A percentile compares a stretch with the other conserved stretches of the same genome.
Conservation (phyloP, 768 basidiomycete species). For the Rhizopogon vinicolor region DNA sequence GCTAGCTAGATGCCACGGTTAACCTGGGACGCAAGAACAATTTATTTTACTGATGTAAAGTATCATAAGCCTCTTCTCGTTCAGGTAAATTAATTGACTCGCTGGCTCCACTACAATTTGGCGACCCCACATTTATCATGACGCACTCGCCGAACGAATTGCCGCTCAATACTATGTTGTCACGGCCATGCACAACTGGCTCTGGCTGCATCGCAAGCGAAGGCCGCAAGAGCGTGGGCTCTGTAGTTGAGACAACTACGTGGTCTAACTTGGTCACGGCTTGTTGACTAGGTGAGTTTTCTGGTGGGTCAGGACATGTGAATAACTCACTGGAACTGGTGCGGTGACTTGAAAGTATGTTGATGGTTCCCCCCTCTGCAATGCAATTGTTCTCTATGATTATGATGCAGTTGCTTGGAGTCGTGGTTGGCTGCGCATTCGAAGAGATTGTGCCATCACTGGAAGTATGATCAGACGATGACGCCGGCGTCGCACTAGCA, state of each 20-base stretch:
- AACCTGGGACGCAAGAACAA: neutral
- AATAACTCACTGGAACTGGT: neutral
- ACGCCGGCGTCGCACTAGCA: no score
- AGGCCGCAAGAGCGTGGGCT: neutral
- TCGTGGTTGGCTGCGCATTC: no score
- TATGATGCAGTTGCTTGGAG: neutral
- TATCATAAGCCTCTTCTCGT: neutral
- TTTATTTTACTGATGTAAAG: neutral
- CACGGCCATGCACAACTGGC: neutral
- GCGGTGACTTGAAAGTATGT: neutral
- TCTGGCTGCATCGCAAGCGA: no score
- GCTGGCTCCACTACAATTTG: neutral
- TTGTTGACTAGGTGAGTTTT: neutral
- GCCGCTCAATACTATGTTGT: neutral
- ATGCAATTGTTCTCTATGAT: no score
- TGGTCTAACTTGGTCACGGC: neutral
- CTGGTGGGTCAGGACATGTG: no score
- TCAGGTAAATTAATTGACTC: neutral
- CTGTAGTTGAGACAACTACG: neutral
- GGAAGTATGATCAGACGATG: neutral
- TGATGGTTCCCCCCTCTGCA: neutral
- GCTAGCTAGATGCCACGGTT: neutral
- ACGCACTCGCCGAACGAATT: neutral
- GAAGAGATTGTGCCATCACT: no score
- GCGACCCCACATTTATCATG: neutral